Conservation (phyloP, 2,329 filamentous ascomycete genomes). For the Calcarisporium arbuscula region DNA sequence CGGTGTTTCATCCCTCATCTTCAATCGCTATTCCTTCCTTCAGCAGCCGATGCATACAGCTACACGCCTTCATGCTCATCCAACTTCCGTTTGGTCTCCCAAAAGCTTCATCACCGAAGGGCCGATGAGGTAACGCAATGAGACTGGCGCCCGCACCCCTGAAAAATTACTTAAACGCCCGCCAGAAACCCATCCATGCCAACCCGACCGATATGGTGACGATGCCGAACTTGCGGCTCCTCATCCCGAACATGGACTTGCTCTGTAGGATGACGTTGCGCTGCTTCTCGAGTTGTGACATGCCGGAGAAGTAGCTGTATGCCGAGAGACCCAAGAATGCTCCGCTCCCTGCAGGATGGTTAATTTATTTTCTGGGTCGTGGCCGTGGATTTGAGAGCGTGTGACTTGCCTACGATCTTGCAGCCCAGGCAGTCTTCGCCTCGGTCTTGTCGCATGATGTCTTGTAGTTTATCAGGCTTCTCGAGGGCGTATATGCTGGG, state of each 20-base stretch:
- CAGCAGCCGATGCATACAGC: too few relatives aligned
- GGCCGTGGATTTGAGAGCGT: not conserved
- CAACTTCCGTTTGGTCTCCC: too few relatives aligned
- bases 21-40: too few relatives aligned
- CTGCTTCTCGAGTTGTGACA: conserved; percentile 62
- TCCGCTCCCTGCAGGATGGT: conserved; percentile 53
- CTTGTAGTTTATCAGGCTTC: conserved; percentile 56
- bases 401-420: conserved; percentile 58
- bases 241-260: conserved; percentile 66
- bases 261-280: conserved; percentile 60
- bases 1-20: too few relatives aligned
- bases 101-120: not conserved
- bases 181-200: conserved; percentile 64
- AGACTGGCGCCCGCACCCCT: not conserved
- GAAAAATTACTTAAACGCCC: conserved; percentile 48
- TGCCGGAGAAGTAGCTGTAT: conserved; percentile 73
- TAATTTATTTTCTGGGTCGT: not conserved
- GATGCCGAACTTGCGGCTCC: conserved; percentile 62
- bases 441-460: conserved; percentile 48
- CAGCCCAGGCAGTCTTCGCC: conserved; percentile 66
- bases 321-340: conserved; percentile 69
- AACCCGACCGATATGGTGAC: conserved; percentile 60
- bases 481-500: conserved; percentile 49
- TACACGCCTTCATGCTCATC: too few relatives aligned
- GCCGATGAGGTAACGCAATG: not conserved